Conservation (phyloP, 768 basidiomycete species). For the Termitomyces sp. region DNA sequence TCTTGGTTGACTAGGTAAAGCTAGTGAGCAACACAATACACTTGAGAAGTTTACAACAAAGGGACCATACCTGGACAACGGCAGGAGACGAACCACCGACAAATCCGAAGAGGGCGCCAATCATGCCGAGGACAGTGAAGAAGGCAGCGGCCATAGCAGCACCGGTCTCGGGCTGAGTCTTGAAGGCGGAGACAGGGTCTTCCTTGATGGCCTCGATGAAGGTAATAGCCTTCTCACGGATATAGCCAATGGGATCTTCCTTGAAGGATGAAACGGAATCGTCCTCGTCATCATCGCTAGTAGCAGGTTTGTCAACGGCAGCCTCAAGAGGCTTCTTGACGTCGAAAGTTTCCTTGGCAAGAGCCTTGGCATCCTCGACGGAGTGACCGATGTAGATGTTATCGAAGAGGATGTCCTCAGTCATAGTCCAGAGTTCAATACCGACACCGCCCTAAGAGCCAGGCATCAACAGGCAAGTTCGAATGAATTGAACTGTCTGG, state of each 20-base stretch:
- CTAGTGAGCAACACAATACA: not conserved
- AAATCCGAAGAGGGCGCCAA: conserved; percentile 76
- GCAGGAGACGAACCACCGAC: conserved; percentile 73
- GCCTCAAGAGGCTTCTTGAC: conserved; percentile 85
- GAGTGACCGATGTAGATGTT: conserved; percentile 96
- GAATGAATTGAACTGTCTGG: not conserved
- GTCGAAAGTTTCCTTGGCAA: conserved; percentile 88
- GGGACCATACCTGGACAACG: conserved; percentile 51
- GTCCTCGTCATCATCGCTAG: conserved; percentile 43
- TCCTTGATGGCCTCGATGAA: conserved; percentile 78
- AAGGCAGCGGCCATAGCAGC: conserved; percentile 69
- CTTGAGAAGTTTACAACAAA: not conserved
- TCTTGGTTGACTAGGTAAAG: conserved; percentile 59
- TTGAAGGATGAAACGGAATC: conserved; percentile 49
- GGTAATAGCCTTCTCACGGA: conserved; percentile 70
- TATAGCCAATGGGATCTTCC: conserved; percentile 74
- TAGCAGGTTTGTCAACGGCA: conserved; percentile 52
- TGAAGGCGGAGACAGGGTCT: conserved; percentile 81
- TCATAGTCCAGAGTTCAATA: conserved; percentile 99
- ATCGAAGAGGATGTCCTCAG: conserved; percentile 89
- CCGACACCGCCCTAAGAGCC: conserved; percentile 77
- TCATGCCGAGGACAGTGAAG: conserved; percentile 81
- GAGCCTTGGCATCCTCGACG: conserved; percentile 71
- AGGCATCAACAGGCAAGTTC: not conserved
- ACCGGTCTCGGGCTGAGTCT: conserved; percentile 85